Evolutionary conservation across 2,329 filamentous ascomycete genomes (phyloP), one percentile per base, ranked within the genome.

Genomic region (Chaetomiaceae sp.): DNA sequence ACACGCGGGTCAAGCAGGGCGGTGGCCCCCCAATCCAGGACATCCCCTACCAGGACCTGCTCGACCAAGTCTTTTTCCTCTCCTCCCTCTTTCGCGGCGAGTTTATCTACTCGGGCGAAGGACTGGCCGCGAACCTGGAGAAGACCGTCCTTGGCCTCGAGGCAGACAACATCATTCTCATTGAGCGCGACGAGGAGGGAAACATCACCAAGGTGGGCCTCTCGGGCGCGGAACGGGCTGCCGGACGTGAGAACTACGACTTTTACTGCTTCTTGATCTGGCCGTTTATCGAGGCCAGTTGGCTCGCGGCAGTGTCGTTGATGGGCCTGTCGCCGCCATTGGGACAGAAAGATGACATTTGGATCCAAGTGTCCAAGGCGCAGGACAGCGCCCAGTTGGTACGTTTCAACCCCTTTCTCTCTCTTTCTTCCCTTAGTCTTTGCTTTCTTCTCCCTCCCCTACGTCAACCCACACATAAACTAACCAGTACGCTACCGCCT

Each of bases 211-310:
- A 73, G 49, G 73, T 96, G 33, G 89, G 89, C 4, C 74, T 99
- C 7, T 85, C 87, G 16, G 81, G 87, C 5, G 71, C 78, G 3
- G 93, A 99, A 67, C 79, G 91, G 16, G 75, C 78, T 25, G 83
- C 79, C 6, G 93, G 93, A 1, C 77, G 92, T 33, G 93, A 99
- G 68, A 97, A 96, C 62, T 99, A 87, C 63, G 93, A 99, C 65
- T 99, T 99, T 69, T 97, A 97, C 71, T 97, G 92, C 71, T 99
- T 97, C 75, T 72, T 99, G 17, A 89, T 99, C 56, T 99, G 93
- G 93, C 93, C 93, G 0, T 99, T 99, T 60, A 91, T 97, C 58
- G 93, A 99, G 68, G 87, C 91, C 0, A 86, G 81, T 46, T 99
- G 93, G 93, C 78, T 99, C 1, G 91, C 89, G 10, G 87, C 90